Evolutionary conservation across 768 basidiomycete species (phyloP), one percentile per base, ranked within the genome.

Genomic region (Kwoniella mangroviensis): DNA sequence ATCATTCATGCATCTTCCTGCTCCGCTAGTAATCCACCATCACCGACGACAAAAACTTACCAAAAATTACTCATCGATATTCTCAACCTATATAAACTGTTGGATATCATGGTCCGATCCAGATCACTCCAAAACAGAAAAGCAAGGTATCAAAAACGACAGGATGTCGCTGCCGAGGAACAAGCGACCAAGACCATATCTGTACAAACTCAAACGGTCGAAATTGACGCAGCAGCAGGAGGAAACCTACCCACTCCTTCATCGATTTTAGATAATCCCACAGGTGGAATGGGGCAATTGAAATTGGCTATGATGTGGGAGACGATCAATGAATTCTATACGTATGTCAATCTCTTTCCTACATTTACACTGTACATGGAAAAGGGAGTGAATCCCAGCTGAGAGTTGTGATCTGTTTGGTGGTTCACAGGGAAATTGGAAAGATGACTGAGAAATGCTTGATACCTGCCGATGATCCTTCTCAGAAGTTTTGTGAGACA

Each of bases 361-460:
- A 17, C 13, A 15, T 49, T 6, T 17, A 12, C 45, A 43, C 42
- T 43, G n/a, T n/a, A n/a, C n/a, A n/a, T 34, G 5, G 34, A 7
- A 7, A 7, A 34, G 34, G 3, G 34, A 34, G 34, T 34, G 3
- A 0, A 34, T 34, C 4, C 34, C 6, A 34, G 34, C 34, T 34
- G 34, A 34, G 34, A 17, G 2, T 45, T 45, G 12, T 45, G 43
- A 59, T 34, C 4, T 42, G 7, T 3, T 42, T 63, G 10, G 43
- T 21, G 17, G 3, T 53, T 22, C 40, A 61, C 40, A 64, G 63
- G 4, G 53, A 53, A 0, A 64, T 53, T 12, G 73, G 74, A 1
- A 72, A 53, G 13, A 65, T 76, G 45, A 74, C 67, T n/a, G 61
- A 69, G 22, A 68, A 67, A 42, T 78, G 75, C 70, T 41, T 78